Evolutionary conservation across 2,329 filamentous ascomycete species (phyloP), one percentile per base, ranked within the genome.

Genomic region (Colletotrichum navitas): DNA sequence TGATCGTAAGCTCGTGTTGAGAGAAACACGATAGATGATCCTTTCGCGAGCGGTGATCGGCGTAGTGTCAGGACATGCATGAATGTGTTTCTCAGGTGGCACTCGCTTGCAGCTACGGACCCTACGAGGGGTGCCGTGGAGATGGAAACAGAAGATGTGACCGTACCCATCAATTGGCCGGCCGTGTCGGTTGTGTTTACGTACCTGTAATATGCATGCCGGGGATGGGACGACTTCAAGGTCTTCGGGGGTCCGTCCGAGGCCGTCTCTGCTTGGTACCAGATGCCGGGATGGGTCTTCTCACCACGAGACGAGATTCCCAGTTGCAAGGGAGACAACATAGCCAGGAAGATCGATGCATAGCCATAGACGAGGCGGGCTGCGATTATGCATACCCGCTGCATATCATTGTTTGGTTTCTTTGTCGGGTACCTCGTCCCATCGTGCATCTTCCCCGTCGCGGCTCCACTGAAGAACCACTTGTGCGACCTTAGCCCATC

Each of bases 1-100:
- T 65, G 68, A 68, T 71, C 68, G 2, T 24, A 11, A 16, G 41
- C 65, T 63, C 65, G 65, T 71, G 43, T 71, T 60, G 64, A 36
- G 21, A 49, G 34, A 62, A 29, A n/a, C 10, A 52, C 43, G 29
- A 45, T 36, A 63, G 29, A 29, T 18, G 18, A 45, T 49, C 49
- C 45, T 4, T 51, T 12, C 11, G 47, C 45, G 45, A 47, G 16
- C n/a, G 34, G 21, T 43, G 36, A 56, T 56, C n/a, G 14, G 34
- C 10, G 34, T 34, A n/a, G 32, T 32, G 54, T n/a, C 18, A n/a
- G 41, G 62, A 32, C n/a, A 34, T 52, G 68, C 63, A 62, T 71
- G 24, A 68, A 47, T 21, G 52, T 21, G 16, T 29, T 26, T 26
- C n/a, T n/a, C 18, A 49, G 39, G 39, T 47, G 12, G 49, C 41